These are phyloP conservation scores for Simplicillium aogashimaense DNA, from an alignment of 2,329 filamentous ascomycete genomes.

Conservation along the genomic window DNA sequence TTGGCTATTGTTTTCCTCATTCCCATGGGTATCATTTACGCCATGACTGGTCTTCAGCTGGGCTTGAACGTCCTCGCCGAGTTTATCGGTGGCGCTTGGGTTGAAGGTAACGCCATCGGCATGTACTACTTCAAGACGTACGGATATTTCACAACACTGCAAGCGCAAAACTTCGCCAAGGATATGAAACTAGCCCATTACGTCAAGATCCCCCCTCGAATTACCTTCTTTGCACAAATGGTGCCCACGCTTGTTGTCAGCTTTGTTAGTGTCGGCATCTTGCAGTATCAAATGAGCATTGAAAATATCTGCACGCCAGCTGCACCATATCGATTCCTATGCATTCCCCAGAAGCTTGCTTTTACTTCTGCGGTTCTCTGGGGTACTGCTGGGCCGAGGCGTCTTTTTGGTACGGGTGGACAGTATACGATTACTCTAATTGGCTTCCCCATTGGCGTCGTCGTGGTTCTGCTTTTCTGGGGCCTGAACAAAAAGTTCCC, in stretches of 20 bases:
- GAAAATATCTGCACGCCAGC: constrained; percentile 24
- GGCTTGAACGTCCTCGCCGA: constrained; percentile 28
- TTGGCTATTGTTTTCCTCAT: constrained; percentile 30
- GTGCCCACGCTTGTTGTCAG: constrained; percentile 34
- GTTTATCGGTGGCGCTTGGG: constrained; percentile 29
- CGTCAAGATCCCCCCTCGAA: constrained; percentile 36
- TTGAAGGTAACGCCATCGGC: constrained; percentile 25
- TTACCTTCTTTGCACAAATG: constrained; percentile 36
- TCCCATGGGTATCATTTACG: constrained; percentile 30
- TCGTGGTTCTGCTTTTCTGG: constrained; percentile 24
- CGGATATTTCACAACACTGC: constrained; percentile 22
- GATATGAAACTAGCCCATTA: constrained; percentile 43
- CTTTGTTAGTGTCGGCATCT: constrained; percentile 31
- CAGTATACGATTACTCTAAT: constrained; percentile 25
- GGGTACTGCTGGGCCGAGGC: constrained; percentile 38
- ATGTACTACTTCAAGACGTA: constrained; percentile 17
- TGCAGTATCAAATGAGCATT: constrained; percentile 26
- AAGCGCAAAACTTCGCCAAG: constrained; percentile 19
- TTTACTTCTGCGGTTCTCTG: constrained; percentile 31
- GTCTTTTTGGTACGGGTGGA: constrained; percentile 25
- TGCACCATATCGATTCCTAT: constrained; percentile 24
- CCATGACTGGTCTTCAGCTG: constrained; percentile 33
- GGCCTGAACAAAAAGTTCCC: constrained; percentile 22
- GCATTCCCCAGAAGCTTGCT: constrained; percentile 26
- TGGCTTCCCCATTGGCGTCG: constrained; percentile 27